Percentiles rank a stretch among this genome's conserved stretches.
Conservation (phyloP, 164 flowering plant genomes). For the Macadamia integrifolia region DNA sequence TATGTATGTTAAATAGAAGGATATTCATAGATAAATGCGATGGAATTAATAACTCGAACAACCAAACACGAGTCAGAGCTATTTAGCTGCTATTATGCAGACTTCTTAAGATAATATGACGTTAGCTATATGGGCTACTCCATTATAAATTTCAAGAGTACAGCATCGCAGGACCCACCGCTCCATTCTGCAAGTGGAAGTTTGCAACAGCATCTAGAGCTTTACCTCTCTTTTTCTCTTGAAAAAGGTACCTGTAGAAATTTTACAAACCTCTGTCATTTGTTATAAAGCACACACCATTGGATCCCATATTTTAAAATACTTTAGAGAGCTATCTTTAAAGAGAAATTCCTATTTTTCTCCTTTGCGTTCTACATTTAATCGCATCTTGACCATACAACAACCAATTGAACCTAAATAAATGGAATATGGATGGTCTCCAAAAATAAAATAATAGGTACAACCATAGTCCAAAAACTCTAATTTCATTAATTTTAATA, state of each 20-base stretch:
- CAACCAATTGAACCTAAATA: not conserved
- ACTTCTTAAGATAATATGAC: not conserved
- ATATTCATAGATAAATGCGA: not conserved
- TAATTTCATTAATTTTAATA: too few relatives aligned
- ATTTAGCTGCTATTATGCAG: not conserved
- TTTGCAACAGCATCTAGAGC: conserved; percentile 91
- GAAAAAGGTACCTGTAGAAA: conserved; percentile 64
- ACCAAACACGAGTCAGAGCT: too few relatives aligned
- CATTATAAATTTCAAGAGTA: not conserved
- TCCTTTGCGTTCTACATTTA: not conserved
- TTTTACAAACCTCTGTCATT: conserved; percentile 1
- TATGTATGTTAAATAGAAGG: too few relatives aligned
- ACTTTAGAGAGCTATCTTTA: not conserved
- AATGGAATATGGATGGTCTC: not conserved
- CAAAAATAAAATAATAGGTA: too few relatives aligned
- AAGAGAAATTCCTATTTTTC: not conserved
- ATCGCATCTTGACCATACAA: not conserved
- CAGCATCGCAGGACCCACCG: conserved; percentile 47
- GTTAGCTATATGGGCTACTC: not conserved
- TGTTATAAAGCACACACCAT: not conserved
- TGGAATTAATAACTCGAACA: not conserved
- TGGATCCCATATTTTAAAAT: not conserved
- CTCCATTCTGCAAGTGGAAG: conserved; percentile 96
- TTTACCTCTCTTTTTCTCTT: conserved; percentile 93
- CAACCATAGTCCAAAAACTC: too few relatives aligned